Evolutionary conservation across 176 grass and related monocot genomes (phyloP), one percentile per base, ranked within the genome.

Genomic region (Otatea glauca): DNA sequence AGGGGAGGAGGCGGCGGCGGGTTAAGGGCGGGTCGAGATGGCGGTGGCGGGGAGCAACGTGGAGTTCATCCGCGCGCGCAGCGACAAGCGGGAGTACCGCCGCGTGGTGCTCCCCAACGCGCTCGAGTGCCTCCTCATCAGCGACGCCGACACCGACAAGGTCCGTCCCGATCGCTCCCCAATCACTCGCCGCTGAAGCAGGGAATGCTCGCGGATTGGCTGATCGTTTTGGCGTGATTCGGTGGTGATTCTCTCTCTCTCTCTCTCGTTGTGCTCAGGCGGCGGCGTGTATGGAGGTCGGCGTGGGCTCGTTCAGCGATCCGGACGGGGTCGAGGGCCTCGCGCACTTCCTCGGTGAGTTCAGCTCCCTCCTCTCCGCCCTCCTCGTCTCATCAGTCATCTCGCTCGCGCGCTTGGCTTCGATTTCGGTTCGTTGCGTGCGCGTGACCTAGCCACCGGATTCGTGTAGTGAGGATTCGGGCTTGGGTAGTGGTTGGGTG

Each of bases 141-240:
- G 96, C 91, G 93, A 98, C 85, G 85, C 93, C 50, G 93, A 92
- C 18, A 95, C 96, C 48, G 96, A 98, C 68, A 98, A 95, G 91
- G 95, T 92, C 56, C 65, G 43, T 32, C 8, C 60, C 82, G 0
- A 29, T 23, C 32, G 68, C 15, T 8, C 44, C 44, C 16, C 56
- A 12, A 10, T 20, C 74, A 5, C 45, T 2, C 74, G 6, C 41
- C 29, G 43, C 70, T 2, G 37, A 7, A 32, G 56, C 64, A 29
- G 37, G 12, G 77, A 70, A 64, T 76, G 82, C 77, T 81, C 37
- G 65, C 21, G 24, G 6, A 39, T 42, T 45, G 38, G 8, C 54
- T 44, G 32, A 0, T 32, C 39, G 9, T 42, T 12, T 17, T 16
- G 42, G 34, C 71, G n/a, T 24, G 83, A 64, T 77, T 23, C 48